Evolutionary conservation across 2,329 filamentous ascomycete species (phyloP).

Genomic region (Penicillium italicum): DNA sequence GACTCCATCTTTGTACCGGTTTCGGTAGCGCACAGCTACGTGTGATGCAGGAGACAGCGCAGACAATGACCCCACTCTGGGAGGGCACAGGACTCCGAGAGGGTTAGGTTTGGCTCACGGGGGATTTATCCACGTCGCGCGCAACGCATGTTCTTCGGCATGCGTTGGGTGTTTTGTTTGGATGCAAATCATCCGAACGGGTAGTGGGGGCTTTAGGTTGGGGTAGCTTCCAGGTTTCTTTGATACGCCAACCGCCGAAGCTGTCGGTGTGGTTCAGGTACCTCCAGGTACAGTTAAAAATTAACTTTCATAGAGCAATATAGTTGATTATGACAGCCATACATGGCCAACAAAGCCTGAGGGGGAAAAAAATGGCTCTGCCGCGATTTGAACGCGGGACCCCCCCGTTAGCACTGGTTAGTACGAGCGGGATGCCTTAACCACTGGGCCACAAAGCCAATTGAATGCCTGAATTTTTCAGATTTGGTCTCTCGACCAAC

Average conservation of each 20-base stretch:
- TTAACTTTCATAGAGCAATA: not conserved
- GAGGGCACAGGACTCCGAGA: conserved; percentile 11
- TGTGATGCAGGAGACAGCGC: conserved; percentile 18
- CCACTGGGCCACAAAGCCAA: not conserved
- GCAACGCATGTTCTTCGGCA: conserved; percentile 6
- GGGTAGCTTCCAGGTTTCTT: not conserved
- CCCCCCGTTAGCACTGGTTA: not conserved
- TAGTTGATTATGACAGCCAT: too few relatives aligned
- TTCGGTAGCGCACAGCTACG: not conserved
- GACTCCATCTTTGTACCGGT: conserved; percentile 32
- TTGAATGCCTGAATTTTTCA: accelerated
- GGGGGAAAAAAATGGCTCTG: not conserved
- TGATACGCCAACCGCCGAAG: not conserved
- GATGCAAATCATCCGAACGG: not conserved
- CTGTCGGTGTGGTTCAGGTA: not conserved
- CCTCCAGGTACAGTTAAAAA: not conserved
- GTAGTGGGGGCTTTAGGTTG: not conserved
- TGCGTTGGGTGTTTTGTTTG: conserved; percentile 19
- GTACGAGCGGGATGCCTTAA: not conserved
- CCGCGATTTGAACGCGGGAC: not conserved
- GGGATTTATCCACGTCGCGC: conserved; percentile 19
- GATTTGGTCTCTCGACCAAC: too few relatives aligned
- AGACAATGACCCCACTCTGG: conserved; percentile 20
- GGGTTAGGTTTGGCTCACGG: conserved; percentile 15
- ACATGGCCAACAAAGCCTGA: too few relatives aligned